These are phyloP conservation scores for Withania somnifera DNA, from an alignment of 305 asterid genomes.

Conservation along the genomic window DNA sequence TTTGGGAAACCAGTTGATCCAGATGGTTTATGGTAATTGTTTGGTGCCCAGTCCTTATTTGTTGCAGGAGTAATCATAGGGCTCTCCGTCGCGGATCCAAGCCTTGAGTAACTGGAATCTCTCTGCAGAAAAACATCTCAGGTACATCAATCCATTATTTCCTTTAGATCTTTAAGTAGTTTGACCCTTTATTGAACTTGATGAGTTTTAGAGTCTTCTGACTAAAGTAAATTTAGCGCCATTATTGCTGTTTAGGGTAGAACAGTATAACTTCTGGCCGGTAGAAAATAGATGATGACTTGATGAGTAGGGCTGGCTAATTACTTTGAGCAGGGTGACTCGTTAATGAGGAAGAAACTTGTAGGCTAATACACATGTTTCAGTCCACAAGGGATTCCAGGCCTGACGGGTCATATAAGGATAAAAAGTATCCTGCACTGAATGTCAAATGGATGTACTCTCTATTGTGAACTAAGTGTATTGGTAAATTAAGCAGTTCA, in stretches of 20 bases:
- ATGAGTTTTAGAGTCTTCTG: background rate
- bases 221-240: background rate
- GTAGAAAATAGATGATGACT: too few relatives aligned
- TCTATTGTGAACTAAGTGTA: background rate
- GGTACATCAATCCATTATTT: background rate
- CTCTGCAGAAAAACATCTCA: constrained; percentile 41
- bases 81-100: constrained; percentile 70
- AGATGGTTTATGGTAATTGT: constrained; percentile 31
- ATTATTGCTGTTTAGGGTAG: background rate
- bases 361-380: background rate
- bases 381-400: too few relatives aligned
- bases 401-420: too few relatives aligned
- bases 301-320: background rate
- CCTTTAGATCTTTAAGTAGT: too few relatives aligned
- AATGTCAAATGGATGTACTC: too few relatives aligned
- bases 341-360: background rate
- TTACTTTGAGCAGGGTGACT: background rate
- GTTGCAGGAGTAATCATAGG: constrained; percentile 74
- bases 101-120: constrained; percentile 77
- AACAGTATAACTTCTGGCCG: background rate
- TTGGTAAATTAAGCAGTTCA: too few relatives aligned
- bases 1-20: constrained; percentile 43
- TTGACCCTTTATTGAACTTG: background rate
- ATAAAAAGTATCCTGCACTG: too few relatives aligned
- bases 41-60: constrained; percentile 55